Conservation (phyloP, 1,284 basidiomycete species). For the Sporisorium sorghi region DNA sequence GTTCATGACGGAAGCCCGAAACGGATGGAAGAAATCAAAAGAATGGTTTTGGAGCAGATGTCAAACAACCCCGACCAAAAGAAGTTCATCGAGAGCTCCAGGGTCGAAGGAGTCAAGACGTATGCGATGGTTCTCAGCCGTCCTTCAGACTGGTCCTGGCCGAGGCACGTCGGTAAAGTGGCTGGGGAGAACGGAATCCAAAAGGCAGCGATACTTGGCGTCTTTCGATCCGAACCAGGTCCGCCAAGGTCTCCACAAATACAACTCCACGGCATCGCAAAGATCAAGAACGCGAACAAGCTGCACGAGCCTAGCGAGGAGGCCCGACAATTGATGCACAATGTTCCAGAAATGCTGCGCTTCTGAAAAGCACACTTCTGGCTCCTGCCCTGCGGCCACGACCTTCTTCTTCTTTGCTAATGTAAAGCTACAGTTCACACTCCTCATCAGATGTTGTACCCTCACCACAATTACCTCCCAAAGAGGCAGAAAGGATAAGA, state of each 20-base stretch:
- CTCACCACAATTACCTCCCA: too few species aligned
- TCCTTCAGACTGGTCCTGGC: neutral
- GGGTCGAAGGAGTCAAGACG: neutral
- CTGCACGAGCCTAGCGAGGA: neutral
- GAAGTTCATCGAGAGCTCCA: slow-evolving; percentile 1
- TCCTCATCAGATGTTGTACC: too few species aligned
- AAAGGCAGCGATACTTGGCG: neutral
- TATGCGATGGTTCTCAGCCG: neutral
- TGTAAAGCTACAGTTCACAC: too few species aligned
- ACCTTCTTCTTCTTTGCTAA: too few species aligned
- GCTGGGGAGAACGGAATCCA: neutral
- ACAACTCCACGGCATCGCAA: neutral
- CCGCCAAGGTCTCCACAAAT: neutral
- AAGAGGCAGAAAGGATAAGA: too few species aligned
- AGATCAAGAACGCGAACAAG: neutral
- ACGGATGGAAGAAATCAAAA: too few species aligned
- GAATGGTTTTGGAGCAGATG: neutral
- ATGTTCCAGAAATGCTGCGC: neutral
- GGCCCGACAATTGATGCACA: neutral
- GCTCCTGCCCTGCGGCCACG: too few species aligned
- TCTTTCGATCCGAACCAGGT: neutral
- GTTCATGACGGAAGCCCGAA: too few species aligned
- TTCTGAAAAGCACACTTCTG: too few species aligned
- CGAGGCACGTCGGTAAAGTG: neutral
- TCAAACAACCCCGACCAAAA: neutral